These are phyloP conservation scores for Xylaria flabelliformis DNA, from an alignment of 495 filamentous ascomycete species.

Conservation along the genomic window DNA sequence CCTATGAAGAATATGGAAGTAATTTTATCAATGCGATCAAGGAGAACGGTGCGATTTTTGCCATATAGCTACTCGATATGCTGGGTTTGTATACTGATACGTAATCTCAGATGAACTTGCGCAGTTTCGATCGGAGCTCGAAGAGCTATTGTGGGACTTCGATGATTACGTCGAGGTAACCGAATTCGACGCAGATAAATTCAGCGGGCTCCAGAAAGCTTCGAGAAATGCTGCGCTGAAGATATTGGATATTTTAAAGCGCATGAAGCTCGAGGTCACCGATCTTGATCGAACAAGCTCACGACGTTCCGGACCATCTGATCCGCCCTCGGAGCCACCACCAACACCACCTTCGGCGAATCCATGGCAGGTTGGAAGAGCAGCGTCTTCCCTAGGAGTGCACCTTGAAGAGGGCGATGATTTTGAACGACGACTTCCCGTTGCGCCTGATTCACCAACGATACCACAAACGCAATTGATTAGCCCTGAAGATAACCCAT, in stretches of 20 bases:
- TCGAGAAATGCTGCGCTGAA: slow-evolving; percentile 46
- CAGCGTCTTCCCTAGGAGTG: slow-evolving; percentile 35
- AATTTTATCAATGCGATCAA: slow-evolving; percentile 51
- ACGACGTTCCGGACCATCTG: slow-evolving; percentile 36
- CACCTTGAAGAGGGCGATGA: slow-evolving; percentile 36
- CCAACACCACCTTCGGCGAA: slow-evolving; percentile 30
- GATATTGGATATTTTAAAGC: slow-evolving; percentile 46
- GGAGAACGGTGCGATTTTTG: slow-evolving; percentile 44
- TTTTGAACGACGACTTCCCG: slow-evolving; percentile 35
- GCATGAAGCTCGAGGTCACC: slow-evolving; percentile 48
- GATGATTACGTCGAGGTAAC: slow-evolving; percentile 50
- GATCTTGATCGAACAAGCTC: slow-evolving; percentile 36
- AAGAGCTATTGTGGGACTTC: slow-evolving; percentile 51
- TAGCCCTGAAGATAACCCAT: slow-evolving; percentile 28
- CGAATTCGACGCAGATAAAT: slow-evolving; percentile 48
- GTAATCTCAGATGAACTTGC: slow-evolving; percentile 48
- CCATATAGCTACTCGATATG: neutral
- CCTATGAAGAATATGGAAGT: slow-evolving; percentile 46
- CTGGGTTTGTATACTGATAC: slow-evolving; percentile 15
- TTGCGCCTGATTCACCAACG: slow-evolving; percentile 39
- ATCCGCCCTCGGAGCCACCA: slow-evolving; percentile 39
- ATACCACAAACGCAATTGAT: slow-evolving; percentile 40
- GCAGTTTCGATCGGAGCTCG: slow-evolving; percentile 45
- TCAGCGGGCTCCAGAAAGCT: slow-evolving; percentile 44
- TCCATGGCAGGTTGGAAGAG: slow-evolving; percentile 36